Evolutionary conservation across 1,284 basidiomycete genomes (phyloP).

Genomic region (Polyporus tsugae): DNA sequence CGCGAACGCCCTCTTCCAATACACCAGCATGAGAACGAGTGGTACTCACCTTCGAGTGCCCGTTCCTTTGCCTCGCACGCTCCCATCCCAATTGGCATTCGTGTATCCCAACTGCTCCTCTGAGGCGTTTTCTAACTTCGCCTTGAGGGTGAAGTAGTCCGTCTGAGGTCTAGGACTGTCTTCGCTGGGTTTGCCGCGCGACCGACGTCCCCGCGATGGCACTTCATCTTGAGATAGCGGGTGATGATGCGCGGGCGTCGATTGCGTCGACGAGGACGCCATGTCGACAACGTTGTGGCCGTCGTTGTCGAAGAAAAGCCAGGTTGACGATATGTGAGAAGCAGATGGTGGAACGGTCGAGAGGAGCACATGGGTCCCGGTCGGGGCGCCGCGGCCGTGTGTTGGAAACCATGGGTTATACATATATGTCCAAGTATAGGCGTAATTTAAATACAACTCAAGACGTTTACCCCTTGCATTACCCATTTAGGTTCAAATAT

Average conservation of each 20-base stretch:
- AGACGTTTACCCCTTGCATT: no score
- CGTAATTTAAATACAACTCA: background rate
- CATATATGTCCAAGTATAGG: slow-evolving; percentile 11
- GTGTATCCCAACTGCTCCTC: slow-evolving; percentile 38
- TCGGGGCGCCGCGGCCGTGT: background rate
- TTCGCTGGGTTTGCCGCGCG: slow-evolving; percentile 44
- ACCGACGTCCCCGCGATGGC: slow-evolving; percentile 52
- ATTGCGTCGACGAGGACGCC: slow-evolving; percentile 42
- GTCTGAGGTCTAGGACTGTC: slow-evolving; percentile 42
- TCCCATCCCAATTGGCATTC: slow-evolving; percentile 65
- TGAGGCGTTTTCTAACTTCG: slow-evolving; percentile 58
- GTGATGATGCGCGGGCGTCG: slow-evolving; percentile 70
- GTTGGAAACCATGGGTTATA: slow-evolving; percentile 2
- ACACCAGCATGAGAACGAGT: background rate
- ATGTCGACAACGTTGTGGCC: slow-evolving; percentile 33
- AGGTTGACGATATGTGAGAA: slow-evolving; percentile 9
- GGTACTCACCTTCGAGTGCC: slow-evolving; percentile 34
- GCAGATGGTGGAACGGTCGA: slow-evolving; percentile 16
- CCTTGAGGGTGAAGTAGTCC: slow-evolving; percentile 69
- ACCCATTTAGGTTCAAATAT: no score
- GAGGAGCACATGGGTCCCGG: slow-evolving; percentile 5
- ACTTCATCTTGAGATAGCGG: slow-evolving; percentile 66
- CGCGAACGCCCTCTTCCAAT: background rate
- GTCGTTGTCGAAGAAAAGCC: slow-evolving; percentile 17
- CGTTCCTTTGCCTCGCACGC: slow-evolving; percentile 56